phyloP scores from a whole-genome alignment of 495 filamentous ascomycete species.

The Aspergillus funiculosus region DNA sequence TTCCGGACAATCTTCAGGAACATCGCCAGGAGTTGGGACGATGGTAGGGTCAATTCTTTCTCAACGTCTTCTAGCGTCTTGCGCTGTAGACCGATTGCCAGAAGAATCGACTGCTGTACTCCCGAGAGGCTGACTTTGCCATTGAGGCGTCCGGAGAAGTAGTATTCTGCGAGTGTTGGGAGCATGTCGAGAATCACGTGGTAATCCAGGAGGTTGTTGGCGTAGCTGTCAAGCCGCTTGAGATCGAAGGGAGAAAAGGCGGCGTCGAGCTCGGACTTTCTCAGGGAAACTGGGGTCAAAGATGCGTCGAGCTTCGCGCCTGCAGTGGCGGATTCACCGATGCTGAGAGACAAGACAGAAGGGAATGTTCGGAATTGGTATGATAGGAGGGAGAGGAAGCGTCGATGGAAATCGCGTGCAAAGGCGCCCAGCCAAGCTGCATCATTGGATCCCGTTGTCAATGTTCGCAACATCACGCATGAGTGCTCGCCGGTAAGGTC shows the following conservation, averaged over 20 bases:
- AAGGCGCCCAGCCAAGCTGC: constrained; percentile 83
- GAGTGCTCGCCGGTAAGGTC: constrained; percentile 96
- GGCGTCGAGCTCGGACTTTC: constrained; percentile 65
- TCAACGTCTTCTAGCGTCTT: constrained; percentile 80
- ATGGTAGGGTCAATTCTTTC: constrained; percentile 66
- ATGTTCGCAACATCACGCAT: constrained; percentile 88
- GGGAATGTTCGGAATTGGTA: constrained; percentile 90
- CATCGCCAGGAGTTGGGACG: constrained; percentile 84
- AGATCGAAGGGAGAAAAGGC: constrained; percentile 85
- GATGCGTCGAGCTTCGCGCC: constrained; percentile 58
- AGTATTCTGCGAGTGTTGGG: constrained; percentile 69
- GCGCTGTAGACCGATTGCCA: constrained; percentile 82
- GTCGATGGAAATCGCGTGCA: constrained; percentile 83
- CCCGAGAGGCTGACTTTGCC: constrained; percentile 61
- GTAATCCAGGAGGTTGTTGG: constrained; percentile 94
- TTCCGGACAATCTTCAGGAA: constrained; percentile 95
- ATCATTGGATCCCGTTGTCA: constrained; percentile 56
- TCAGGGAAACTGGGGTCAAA: constrained; percentile 48
- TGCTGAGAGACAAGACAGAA: constrained; percentile 71
- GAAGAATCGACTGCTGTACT: constrained; percentile 77
- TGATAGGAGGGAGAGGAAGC: constrained; percentile 80
- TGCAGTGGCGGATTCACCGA: constrained; percentile 75
- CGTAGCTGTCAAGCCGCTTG: constrained; percentile 89
- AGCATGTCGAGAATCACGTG: constrained; percentile 95
- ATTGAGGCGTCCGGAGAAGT: constrained; percentile 72